A percentile compares a stretch with the other conserved stretches of the same genome.
phyloP scores from a whole-genome alignment of 257 asterid genomes.

The Salvia miltiorrhiza region DNA sequence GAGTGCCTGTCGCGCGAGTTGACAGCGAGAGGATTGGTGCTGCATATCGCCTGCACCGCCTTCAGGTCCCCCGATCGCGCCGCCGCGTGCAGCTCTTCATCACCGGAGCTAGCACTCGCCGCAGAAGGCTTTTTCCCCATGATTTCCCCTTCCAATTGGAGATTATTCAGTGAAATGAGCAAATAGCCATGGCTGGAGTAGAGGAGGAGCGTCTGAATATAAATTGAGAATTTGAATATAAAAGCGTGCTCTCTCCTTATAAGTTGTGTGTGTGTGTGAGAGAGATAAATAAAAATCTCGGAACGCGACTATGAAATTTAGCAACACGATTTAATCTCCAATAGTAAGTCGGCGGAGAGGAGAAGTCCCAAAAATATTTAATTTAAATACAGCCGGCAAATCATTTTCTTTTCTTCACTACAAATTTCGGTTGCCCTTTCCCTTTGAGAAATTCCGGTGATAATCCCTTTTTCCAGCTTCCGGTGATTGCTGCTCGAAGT shows the following conservation, averaged over 20 bases:
- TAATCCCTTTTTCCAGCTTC: neutral
- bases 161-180: neutral
- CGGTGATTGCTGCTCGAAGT: neutral
- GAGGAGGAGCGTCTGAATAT: neutral
- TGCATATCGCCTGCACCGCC: conserved; percentile 61
- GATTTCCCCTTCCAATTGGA: neutral
- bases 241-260: neutral
- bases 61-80: conserved; percentile 85
- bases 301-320: neutral
- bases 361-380: neutral
- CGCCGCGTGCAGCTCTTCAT: conserved; percentile 69
- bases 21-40: conserved; percentile 74
- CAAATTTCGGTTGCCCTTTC: neutral
- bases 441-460: neutral
- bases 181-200: neutral
- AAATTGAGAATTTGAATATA: neutral
- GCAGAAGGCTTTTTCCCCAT: conserved; percentile 40
- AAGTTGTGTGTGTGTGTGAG: no score
- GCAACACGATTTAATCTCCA: neutral
- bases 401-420: neutral
- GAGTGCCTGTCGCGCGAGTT: conserved; percentile 91
- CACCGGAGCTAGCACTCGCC: conserved; percentile 23
- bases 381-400: neutral
- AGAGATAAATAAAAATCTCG: no score
- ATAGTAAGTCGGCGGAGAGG: conserved; percentile 13